A percentile compares a stretch with the other conserved stretches of the same genome.
Conservation (phyloP, 2,329 filamentous ascomycete species). For the Claviceps lovelessii region DNA sequence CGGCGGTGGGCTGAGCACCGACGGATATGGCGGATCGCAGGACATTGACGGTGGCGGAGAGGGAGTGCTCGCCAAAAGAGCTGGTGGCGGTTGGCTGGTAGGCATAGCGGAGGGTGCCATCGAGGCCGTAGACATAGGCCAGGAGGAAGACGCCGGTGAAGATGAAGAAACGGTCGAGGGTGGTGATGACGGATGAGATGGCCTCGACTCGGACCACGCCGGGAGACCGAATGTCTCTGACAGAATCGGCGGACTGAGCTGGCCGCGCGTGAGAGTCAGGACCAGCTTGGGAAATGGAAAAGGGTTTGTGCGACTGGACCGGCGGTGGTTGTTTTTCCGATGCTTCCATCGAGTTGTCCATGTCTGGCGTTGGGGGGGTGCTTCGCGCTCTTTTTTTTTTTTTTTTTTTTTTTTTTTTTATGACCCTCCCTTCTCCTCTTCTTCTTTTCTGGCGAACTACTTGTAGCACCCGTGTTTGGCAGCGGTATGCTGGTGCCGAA, state of each 20-base stretch:
- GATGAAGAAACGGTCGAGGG: slow-evolving; percentile 38
- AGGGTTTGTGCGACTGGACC: slow-evolving; percentile 3
- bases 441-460: not conserved
- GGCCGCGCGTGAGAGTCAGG: not conserved
- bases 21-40: slow-evolving; percentile 44
- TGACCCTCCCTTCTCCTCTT: too few relatives aligned
- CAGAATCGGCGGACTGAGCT: slow-evolving; percentile 11
- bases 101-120: slow-evolving; percentile 39
- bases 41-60: slow-evolving; percentile 43
- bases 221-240: slow-evolving; percentile 24
- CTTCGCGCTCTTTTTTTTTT: not conserved
- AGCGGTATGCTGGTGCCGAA: not conserved
- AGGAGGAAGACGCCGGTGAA: slow-evolving; percentile 49
- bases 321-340: not conserved
- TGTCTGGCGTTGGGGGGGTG: not conserved
- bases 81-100: slow-evolving; percentile 43
- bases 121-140: slow-evolving; percentile 49
- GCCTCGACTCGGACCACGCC: slow-evolving; percentile 48
- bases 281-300: not conserved
- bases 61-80: slow-evolving; percentile 35
- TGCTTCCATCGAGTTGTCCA: not conserved
- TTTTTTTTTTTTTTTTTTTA: not conserved
- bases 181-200: slow-evolving; percentile 36
- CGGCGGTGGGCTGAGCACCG: slow-evolving; percentile 44
- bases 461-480: not conserved